Base-by-base conservation (phyloP, 73 alveolate genomes). In the Strombidium stylifer region DNA sequence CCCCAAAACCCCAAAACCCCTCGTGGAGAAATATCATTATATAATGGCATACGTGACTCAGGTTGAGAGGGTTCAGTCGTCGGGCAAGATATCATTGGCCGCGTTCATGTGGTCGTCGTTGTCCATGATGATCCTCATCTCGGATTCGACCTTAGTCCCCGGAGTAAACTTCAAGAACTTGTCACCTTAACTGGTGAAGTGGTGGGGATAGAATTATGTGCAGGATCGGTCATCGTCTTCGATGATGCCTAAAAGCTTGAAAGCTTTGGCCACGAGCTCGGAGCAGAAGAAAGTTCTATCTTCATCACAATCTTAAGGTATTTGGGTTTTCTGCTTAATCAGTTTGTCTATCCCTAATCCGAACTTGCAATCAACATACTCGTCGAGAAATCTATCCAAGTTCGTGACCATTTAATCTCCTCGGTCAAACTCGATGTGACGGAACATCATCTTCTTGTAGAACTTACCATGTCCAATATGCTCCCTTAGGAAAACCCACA, bases 221-320 rank as follows among this genome's bases (percentile, higher is more conserved):
- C 79, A 44, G 1, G 80, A 53, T 14, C 73, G 26, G 21, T 66
- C 77, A 8, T 73, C 73, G 3, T 64, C 59, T 31, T 40, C 76
- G 56, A 87, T 46, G 10, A 91, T 21, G 31, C 87, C 94, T 23
- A 91, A 56, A 7, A 71, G 37, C 57, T 91, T 91, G 52, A 76
- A 91, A 23, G 91, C 86, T n/a, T 94, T 76, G 2, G 98, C 98
- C 16, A 91, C 90, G 12, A 91, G 72, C 64, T 91, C 96, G 42
- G 93, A 76, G 42, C 96, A 87, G 81, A 91, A 91, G 70, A 82
- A 91, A 0, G 96, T 81, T 42, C 96, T 36, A 27, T 84, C 74
- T 7, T 82, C 84, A 26, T 74, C 21, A 56, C n/a, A n/a, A n/a
- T n/a, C n/a, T n/a, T n/a, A n/a, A n/a, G n/a, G n/a, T n/a, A n/a